Conservation (phyloP, 352 stramenopile species). For the Phytophthora hibernalis region DNA sequence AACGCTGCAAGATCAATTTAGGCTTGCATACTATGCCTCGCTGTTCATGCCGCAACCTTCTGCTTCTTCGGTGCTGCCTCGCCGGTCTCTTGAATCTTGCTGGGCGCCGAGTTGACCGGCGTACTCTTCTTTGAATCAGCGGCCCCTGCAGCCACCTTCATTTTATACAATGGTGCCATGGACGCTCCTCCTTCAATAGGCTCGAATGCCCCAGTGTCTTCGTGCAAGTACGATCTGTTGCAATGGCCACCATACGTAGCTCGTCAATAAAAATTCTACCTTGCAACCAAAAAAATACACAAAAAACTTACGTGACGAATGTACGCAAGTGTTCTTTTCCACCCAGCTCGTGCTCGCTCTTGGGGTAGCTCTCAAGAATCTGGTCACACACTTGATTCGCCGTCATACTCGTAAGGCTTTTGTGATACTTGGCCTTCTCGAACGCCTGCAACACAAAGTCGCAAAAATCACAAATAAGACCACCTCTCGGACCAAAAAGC, state of each 20-base stretch:
- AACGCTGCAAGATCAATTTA: conserved; percentile 9
- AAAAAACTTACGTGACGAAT: conserved; percentile 68
- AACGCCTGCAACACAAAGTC: conserved; percentile 52
- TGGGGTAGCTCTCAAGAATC: conserved; percentile 78
- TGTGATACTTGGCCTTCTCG: conserved; percentile 80
- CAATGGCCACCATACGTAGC: background rate
- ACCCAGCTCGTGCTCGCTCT: conserved; percentile 79
- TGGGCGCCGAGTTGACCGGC: conserved; percentile 4
- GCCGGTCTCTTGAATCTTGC: conserved; percentile 25
- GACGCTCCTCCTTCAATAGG: conserved; percentile 20
- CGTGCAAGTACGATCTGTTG: conserved; percentile 45
- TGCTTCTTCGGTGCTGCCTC: conserved; percentile 50
- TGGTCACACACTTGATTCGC: conserved; percentile 71
- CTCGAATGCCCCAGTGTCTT: conserved; percentile 47
- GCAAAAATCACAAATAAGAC: background rate
- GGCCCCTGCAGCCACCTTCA: conserved; percentile 29
- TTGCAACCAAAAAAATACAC: background rate
- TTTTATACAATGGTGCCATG: conserved; percentile 40
- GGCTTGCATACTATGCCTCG: background rate
- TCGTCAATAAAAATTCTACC: conserved; percentile 2
- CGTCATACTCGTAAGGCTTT: conserved; percentile 55
- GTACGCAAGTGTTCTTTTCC: conserved; percentile 67
- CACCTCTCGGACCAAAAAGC: background rate
- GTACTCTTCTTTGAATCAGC: conserved; percentile 28
- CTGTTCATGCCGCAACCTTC: conserved; percentile 34